Conservation (phyloP, 2,329 filamentous ascomycete species). For the Camillea tinctor region DNA sequence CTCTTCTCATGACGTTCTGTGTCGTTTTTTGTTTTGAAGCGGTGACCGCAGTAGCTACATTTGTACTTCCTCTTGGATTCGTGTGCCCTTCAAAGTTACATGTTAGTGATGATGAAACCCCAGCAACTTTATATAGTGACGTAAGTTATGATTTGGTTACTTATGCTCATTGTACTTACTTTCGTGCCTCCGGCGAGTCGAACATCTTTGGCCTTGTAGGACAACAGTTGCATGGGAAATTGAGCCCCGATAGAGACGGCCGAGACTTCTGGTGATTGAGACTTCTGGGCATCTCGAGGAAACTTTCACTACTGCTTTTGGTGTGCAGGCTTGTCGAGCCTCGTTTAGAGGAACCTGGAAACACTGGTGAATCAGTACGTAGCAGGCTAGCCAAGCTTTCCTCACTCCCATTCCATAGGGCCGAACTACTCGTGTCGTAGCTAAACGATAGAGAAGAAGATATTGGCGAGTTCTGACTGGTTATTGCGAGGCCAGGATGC, state of each 20-base stretch:
- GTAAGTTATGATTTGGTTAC: too few relatives aligned
- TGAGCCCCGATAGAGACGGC: not conserved
- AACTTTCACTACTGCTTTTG: conserved; percentile 21
- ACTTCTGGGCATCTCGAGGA: conserved; percentile 16
- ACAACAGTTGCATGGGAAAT: conserved; percentile 17
- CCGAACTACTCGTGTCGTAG: conserved; percentile 15
- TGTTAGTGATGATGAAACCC: not conserved
- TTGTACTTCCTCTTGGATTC: conserved; percentile 16
- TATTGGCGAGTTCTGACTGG: conserved; percentile 14
- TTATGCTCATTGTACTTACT: conserved; percentile 1
- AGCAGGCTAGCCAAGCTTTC: conserved; percentile 16
- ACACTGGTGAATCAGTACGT: conserved; percentile 14
- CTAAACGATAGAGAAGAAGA: conserved; percentile 18
- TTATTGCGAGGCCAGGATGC: conserved; percentile 11
- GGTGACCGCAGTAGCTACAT: conserved; percentile 16
- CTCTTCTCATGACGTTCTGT: conserved; percentile 19
- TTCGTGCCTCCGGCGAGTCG: conserved; percentile 15
- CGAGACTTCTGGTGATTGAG: conserved; percentile 1
- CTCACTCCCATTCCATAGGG: conserved; percentile 15
- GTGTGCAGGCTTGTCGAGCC: conserved; percentile 10
- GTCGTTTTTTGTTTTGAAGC: conserved; percentile 22
- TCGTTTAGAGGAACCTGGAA: conserved; percentile 9
- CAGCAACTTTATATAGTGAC: too few relatives aligned
- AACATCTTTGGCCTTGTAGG: conserved; percentile 21
- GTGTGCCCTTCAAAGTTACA: conserved; percentile 8